Percentiles rank a stretch among this genome's conserved stretches.
Conservation (phyloP, 306 rosid species). For the Potentilla sterilis region DNA sequence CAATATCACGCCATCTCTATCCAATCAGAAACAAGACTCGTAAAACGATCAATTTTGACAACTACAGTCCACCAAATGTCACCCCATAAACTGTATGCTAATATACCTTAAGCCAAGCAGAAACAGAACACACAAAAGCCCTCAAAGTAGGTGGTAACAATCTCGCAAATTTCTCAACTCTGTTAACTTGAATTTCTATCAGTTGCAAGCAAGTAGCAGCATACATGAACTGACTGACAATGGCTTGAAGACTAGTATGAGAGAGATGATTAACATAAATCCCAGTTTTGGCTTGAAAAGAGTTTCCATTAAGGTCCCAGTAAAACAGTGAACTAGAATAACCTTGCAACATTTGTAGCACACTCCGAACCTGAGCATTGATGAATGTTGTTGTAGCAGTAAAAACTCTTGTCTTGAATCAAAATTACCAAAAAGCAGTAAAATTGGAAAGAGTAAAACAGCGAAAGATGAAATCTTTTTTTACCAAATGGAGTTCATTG, state of each 20-base stretch:
- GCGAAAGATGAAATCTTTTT: neutral
- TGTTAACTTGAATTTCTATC: conserved; percentile 40
- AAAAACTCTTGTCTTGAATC: neutral
- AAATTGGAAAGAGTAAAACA: neutral
- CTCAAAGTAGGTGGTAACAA: conserved; percentile 65
- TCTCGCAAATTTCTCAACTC: conserved; percentile 39
- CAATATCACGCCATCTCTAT: conserved; percentile 71
- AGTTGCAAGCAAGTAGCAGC: conserved; percentile 84
- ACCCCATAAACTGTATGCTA: neutral
- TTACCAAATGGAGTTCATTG: conserved; percentile 74
- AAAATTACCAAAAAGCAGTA: neutral
- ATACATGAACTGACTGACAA: conserved; percentile 61
- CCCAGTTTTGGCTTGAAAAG: conserved; percentile 57
- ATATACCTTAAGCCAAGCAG: conserved; percentile 74
- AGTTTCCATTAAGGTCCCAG: conserved; percentile 53
- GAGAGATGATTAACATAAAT: conserved; percentile 65
- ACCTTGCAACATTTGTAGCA: conserved; percentile 88
- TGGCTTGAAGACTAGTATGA: conserved; percentile 55
- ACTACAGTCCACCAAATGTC: neutral
- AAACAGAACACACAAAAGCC: conserved; percentile 68
- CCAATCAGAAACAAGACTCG: neutral
- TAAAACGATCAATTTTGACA: neutral
- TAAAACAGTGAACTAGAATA: conserved; percentile 60
- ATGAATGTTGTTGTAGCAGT: neutral
- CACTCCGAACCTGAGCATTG: conserved; percentile 81